phyloP scores from a whole-genome alignment of 805 yeast species.

The Sugiyamaella americana region DNA sequence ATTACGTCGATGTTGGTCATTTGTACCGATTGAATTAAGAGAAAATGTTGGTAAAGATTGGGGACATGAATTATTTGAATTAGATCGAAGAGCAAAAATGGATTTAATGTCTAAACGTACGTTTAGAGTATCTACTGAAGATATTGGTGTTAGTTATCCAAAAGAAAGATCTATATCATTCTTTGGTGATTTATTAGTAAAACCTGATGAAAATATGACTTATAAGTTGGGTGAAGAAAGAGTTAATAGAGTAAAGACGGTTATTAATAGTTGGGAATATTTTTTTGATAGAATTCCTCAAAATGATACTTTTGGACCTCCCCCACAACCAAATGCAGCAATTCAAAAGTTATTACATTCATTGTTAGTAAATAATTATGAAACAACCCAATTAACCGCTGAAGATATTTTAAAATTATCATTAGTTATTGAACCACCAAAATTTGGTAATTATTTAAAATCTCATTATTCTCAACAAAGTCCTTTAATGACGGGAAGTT shows the following conservation, averaged over 20 bases:
- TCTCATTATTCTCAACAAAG: conserved; percentile 44
- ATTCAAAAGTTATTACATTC: conserved; percentile 39
- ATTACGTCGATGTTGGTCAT: conserved; percentile 66
- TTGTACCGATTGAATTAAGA: conserved; percentile 53
- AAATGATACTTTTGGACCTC: conserved; percentile 31
- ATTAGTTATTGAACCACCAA: conserved; percentile 55
- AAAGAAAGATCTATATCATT: conserved; percentile 79
- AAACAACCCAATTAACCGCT: conserved; percentile 31
- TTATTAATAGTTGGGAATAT: conserved; percentile 79
- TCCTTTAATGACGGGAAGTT: conserved; percentile 57
- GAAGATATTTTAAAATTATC: conserved; percentile 61
- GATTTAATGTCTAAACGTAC: conserved; percentile 48
- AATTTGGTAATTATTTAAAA: conserved; percentile 40
- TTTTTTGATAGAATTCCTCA: conserved; percentile 49
- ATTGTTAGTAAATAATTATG: conserved; percentile 41
- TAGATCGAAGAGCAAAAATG: conserved; percentile 66
- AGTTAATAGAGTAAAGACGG: conserved; percentile 60
- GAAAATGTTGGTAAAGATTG: conserved; percentile 69
- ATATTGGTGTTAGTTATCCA: conserved; percentile 69
- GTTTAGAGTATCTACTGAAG: conserved; percentile 47
- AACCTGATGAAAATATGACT: conserved; percentile 27
- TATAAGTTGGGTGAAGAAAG: conserved; percentile 56
- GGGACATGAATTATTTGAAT: conserved; percentile 88
- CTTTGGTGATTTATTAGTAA: conserved; percentile 75
- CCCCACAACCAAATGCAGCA: conserved; percentile 28